Evolutionary conservation across 129 eudicot genomes (phyloP).

Genomic region (Oenanthe sinensis): DNA sequence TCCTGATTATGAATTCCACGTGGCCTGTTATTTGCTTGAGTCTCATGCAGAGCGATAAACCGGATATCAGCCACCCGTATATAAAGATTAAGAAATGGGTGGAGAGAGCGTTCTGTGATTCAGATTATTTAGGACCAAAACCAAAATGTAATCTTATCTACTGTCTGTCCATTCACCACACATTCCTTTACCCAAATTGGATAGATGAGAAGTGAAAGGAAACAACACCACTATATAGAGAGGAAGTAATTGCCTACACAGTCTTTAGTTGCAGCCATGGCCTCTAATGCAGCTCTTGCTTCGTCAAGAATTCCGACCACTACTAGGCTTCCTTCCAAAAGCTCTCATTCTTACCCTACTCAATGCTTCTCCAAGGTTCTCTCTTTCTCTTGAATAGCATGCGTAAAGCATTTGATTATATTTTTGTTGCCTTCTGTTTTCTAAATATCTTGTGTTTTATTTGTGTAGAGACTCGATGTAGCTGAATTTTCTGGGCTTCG

Average conservation of each 20-base stretch:
- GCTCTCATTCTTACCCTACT: slow-evolving; percentile 52
- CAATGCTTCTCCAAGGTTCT: slow-evolving; percentile 72
- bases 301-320: slow-evolving; percentile 78
- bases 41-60: slow-evolving; percentile 11
- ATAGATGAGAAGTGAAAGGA: neutral
- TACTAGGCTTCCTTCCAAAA: slow-evolving; percentile 61
- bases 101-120: slow-evolving; percentile 30
- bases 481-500: slow-evolving; percentile 77
- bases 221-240: slow-evolving; percentile 9
- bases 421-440: neutral
- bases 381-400: neutral
- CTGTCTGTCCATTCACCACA: slow-evolving; percentile 55
- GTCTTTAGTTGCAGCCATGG: slow-evolving; percentile 62
- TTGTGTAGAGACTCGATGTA: slow-evolving; percentile 53
- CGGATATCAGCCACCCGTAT: neutral
- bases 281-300: slow-evolving; percentile 92
- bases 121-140: slow-evolving; percentile 32
- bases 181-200: slow-evolving; percentile 31
- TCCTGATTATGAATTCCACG: slow-evolving; percentile 18
- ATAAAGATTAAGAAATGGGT: slow-evolving; percentile 6
- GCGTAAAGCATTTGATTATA: neutral
- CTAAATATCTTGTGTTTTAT: neutral
- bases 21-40: slow-evolving; percentile 15
- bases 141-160: slow-evolving; percentile 72
- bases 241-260: slow-evolving; percentile 10